These are phyloP conservation scores for Phaeotremella fagi DNA, from an alignment of 768 basidiomycete genomes.

Conservation along the genomic window DNA sequence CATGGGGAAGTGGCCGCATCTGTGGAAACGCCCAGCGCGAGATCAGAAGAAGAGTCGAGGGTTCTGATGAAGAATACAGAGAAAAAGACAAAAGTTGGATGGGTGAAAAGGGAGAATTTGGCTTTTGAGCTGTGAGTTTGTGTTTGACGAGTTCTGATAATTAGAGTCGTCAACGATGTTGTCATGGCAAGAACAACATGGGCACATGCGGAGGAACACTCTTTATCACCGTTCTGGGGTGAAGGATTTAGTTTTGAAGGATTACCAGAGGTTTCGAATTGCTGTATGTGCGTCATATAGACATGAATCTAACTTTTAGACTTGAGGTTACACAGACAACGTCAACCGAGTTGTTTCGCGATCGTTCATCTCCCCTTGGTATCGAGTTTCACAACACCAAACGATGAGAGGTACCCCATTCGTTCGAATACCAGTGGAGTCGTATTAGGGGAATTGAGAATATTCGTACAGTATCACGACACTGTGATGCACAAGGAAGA, in stretches of 20 bases:
- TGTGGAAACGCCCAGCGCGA: background rate
- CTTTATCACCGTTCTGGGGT: conserved; percentile 15
- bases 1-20: background rate
- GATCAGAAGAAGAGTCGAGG: background rate
- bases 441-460: conserved; percentile 15
- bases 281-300: conserved; percentile 7
- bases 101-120: conserved; percentile 5
- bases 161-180: conserved; percentile 5
- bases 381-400: background rate
- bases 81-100: too few relatives aligned
- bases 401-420: conserved; percentile 20
- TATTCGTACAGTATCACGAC: conserved; percentile 9
- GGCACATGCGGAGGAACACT: conserved; percentile 7
- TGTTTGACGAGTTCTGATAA: background rate
- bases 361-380: conserved; percentile 9
- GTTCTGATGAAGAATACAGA: background rate
- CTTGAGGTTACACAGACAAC: conserved; percentile 3
- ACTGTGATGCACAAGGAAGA: background rate
- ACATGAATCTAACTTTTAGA: background rate
- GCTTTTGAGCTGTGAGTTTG: conserved; percentile 14
- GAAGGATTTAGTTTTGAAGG: conserved; percentile 17
- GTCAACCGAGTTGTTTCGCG: conserved; percentile 7
- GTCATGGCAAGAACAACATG: conserved; percentile 16
- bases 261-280: conserved; percentile 7
- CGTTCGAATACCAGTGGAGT: conserved; percentile 1